Evolutionary conservation across 306 rosid species (phyloP).

Genomic region (Crataegus laevigata): DNA sequence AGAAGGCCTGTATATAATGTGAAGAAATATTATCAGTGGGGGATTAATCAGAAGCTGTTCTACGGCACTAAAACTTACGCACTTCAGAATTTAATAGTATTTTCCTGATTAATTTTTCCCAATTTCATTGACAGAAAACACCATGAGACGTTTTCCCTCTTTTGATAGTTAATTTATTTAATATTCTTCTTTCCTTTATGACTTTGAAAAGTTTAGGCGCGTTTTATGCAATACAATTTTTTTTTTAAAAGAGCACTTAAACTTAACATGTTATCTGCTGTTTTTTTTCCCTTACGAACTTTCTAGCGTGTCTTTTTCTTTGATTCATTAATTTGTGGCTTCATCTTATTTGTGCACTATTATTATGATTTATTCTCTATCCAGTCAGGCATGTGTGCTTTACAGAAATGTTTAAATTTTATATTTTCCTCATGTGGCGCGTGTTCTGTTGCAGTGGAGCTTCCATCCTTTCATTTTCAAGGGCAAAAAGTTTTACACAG

Average conservation of each 20-base stretch:
- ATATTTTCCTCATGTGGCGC: conserved; percentile 1
- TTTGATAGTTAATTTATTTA: not conserved
- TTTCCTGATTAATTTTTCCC: not conserved
- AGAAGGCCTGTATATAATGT: not conserved
- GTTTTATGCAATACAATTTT: not conserved
- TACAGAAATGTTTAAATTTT: not conserved
- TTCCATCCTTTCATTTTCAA: conserved; percentile 90
- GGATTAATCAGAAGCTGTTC: not conserved
- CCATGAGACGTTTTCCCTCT: not conserved
- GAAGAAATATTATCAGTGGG: not conserved
- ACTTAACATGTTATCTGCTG: not conserved
- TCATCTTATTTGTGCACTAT: not conserved
- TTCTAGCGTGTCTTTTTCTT: not conserved
- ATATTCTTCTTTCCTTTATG: not conserved
- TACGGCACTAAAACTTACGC: not conserved
- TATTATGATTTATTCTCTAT: not conserved
- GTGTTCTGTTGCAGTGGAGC: conserved; percentile 79
- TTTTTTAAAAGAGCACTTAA: not conserved
- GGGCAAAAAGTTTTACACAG: conserved; percentile 92
- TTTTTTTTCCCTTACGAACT: not conserved
- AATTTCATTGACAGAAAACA: not conserved
- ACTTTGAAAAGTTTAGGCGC: not conserved
- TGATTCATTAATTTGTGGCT: not conserved
- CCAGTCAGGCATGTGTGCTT: not conserved
- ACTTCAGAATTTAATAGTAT: not conserved